Evolutionary conservation across 352 stramenopile species (phyloP).

Genomic region (Pythium sp.): DNA sequence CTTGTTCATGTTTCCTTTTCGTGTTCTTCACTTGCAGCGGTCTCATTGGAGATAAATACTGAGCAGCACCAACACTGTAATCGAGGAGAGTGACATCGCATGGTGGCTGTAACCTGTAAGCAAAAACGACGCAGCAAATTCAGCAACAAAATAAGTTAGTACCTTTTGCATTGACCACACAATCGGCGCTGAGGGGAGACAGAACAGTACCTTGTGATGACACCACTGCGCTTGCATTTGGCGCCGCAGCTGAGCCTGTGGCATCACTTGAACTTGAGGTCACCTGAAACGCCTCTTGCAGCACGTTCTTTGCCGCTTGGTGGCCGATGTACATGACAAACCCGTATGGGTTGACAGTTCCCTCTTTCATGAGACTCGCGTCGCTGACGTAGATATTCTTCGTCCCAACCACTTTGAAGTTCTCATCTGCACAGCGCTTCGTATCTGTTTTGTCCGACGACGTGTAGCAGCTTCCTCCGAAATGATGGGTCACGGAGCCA

Average conservation of each 20-base stretch:
- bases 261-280: conserved; percentile 1
- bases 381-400: conserved; percentile 29
- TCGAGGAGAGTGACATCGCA: background rate
- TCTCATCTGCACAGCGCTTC: conserved; percentile 29
- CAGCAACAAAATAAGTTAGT: background rate
- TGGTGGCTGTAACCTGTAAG: background rate
- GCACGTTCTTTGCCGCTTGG: conserved; percentile 37
- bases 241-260: background rate
- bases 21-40: background rate
- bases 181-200: background rate
- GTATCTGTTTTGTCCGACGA: conserved; percentile 21
- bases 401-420: conserved; percentile 25
- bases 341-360: conserved; percentile 30
- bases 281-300: conserved; percentile 26
- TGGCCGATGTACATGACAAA: conserved; percentile 34
- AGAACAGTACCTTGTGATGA: background rate
- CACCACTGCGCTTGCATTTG: background rate
- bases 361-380: conserved; percentile 30
- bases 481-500: conserved; percentile 25
- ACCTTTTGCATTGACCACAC: background rate
- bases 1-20: background rate
- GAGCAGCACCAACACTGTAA: background rate
- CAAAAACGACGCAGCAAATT: background rate
- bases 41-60: conserved; percentile 3
- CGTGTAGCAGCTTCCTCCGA: conserved; percentile 33